phyloP scores from a whole-genome alignment of 768 basidiomycete genomes.

The Lepiota brunneoincarnata region DNA sequence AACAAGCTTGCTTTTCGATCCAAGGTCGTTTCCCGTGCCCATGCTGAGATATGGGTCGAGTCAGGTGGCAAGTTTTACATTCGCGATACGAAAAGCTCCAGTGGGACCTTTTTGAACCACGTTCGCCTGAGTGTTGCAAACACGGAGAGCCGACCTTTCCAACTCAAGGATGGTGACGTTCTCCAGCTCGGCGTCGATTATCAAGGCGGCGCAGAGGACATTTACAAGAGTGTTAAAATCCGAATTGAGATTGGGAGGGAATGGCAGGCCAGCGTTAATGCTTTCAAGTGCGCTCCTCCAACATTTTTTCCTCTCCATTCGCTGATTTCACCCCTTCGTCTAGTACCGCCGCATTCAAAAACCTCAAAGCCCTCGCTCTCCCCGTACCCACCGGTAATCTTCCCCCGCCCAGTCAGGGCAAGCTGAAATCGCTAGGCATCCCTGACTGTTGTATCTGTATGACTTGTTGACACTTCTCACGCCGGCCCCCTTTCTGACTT shows the following conservation, averaged over 20 bases:
- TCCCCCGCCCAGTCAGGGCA: constrained; percentile 13
- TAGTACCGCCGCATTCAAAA: constrained; percentile 71
- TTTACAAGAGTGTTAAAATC: constrained; percentile 97
- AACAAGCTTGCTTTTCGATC: constrained; percentile 92
- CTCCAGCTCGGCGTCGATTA: constrained; percentile 96
- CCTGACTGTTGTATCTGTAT: constrained; percentile 94
- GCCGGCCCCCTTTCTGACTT: constrained; percentile 4
- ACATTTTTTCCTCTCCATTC: constrained; percentile 6
- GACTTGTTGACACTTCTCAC: constrained; percentile 24
- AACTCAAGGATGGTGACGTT: constrained; percentile 90
- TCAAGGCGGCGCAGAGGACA: constrained; percentile 95
- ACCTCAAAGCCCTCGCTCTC: constrained; percentile 68
- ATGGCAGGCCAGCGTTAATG: constrained; percentile 87
- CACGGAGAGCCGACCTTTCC: constrained; percentile 71
- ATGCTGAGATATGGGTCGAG: constrained; percentile 93
- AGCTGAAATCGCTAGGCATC: constrained; percentile 39
- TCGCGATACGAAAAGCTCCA: constrained; percentile 78
- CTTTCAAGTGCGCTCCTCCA: constrained; percentile 72
- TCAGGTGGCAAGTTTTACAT: constrained; percentile 73
- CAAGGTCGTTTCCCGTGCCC: constrained; percentile 92
- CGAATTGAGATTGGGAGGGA: constrained; percentile 84
- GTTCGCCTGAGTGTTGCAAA: constrained; percentile 83
- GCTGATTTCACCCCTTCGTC: constrained; percentile 9
- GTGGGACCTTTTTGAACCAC: constrained; percentile 96
- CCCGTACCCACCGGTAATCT: constrained; percentile 15